phyloP scores from a whole-genome alignment of 805 yeast genomes.

The Candida mattraensis region DNA sequence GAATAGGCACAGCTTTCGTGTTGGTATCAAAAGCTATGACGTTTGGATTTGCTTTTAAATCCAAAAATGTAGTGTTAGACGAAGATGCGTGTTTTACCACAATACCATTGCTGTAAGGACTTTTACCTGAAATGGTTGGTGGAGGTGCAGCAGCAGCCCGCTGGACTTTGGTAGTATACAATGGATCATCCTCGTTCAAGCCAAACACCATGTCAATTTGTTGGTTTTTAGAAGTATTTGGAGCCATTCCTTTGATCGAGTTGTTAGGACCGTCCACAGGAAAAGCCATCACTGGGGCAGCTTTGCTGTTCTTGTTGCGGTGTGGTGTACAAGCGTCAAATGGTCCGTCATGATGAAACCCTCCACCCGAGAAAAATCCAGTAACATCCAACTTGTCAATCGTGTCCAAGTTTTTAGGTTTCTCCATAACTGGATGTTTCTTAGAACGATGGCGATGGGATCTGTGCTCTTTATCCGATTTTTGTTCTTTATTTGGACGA shows the following conservation, averaged over 20 bases:
- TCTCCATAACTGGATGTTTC: conserved; percentile 43
- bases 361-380: conserved; percentile 87
- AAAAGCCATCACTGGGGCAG: conserved; percentile 94
- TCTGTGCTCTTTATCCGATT: conserved; percentile 25
- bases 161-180: conserved; percentile 28
- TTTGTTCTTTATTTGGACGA: conserved; percentile 19
- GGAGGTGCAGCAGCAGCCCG: conserved; percentile 1
- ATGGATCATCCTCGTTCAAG: conserved; percentile 50
- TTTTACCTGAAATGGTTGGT: conserved; percentile 14
- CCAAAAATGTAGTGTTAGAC: conserved; percentile 24
- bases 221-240: conserved; percentile 52
- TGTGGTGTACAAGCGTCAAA: conserved; percentile 98
- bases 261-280: conserved; percentile 95
- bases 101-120: conserved; percentile 34
- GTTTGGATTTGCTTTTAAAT: conserved; percentile 49
- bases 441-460: conserved; percentile 35
- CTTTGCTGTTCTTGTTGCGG: conserved; percentile 70
- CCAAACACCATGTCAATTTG: conserved; percentile 81
- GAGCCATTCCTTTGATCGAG: conserved; percentile 69
- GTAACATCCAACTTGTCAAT: conserved; percentile 96
- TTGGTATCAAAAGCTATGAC: conserved; percentile 72
- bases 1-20: conserved; percentile 66
- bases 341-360: conserved; percentile 98
- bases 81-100: conserved; percentile 30
- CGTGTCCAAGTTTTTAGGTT: conserved; percentile 80